Conservation (phyloP, 148 eudicot genomes). For the Vaccinium macrocarpon region DNA sequence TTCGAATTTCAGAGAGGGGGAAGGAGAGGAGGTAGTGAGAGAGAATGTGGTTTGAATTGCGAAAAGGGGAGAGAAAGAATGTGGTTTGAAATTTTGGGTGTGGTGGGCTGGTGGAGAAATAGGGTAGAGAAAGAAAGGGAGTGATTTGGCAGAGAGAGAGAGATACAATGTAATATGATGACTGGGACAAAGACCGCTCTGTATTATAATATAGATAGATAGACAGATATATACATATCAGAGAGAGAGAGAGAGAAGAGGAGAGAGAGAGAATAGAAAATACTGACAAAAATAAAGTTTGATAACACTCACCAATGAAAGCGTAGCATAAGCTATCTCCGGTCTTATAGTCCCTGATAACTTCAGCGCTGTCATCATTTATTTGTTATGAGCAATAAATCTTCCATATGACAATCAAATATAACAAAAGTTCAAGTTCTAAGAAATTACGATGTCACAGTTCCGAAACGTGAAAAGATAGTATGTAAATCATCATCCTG, state of each 20-base stretch:
- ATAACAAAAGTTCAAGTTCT: constrained; percentile 1
- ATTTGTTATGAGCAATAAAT: constrained; percentile 19
- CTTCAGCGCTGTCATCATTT: constrained; percentile 63
- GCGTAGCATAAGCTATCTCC: constrained; percentile 98
- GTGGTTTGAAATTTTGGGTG: no score
- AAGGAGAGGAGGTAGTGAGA: no score
- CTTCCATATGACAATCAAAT: not conserved
- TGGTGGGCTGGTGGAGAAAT: no score
- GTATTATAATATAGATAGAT: no score
- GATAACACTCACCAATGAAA: constrained; percentile 65
- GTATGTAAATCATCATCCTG: constrained; percentile 94
- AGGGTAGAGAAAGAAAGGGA: no score
- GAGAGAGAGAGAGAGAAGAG: not conserved
- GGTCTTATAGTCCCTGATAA: constrained; percentile 88
- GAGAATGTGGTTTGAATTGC: no score
- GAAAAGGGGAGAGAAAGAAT: no score
- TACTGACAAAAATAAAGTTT: not conserved
- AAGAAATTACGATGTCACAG: constrained; percentile 76
- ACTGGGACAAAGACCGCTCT: no score
- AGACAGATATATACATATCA: no score
- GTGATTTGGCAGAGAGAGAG: no score
- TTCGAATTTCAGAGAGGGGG: no score
- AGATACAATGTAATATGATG: no score
- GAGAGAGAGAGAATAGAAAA: not conserved
- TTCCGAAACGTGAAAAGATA: constrained; percentile 91